phyloP scores from a whole-genome alignment of 139 green algal genomes.

The Yamagishiella unicocca region DNA sequence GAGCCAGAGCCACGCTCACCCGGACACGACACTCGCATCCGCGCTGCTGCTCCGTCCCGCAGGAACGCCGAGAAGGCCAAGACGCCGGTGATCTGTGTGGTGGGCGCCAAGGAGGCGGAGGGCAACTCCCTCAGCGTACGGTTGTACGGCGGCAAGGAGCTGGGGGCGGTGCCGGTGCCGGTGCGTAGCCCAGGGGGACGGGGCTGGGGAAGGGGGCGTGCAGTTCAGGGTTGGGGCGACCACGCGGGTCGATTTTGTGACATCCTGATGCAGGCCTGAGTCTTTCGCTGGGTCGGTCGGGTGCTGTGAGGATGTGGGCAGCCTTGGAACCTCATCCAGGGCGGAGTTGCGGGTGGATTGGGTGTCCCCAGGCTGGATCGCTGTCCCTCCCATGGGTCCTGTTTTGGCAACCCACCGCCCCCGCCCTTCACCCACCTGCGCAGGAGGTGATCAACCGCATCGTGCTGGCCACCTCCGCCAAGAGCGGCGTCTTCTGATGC shows the following conservation, averaged over 20 bases:
- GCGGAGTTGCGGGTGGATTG: too few species aligned
- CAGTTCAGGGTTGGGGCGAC: too few species aligned
- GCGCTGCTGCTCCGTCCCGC: conserved; percentile 37
- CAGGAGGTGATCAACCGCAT: conserved; percentile 52
- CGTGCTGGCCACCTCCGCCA: conserved; percentile 9
- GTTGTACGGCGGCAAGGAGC: conserved; percentile 74
- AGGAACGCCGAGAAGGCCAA: conserved; percentile 88
- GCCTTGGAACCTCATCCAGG: too few species aligned
- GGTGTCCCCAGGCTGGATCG: too few species aligned
- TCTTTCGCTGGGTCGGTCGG: too few species aligned
- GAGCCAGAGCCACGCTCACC: background rate
- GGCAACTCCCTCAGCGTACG: conserved; percentile 74
- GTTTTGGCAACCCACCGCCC: background rate
- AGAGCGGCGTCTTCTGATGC: conserved; percentile 26
- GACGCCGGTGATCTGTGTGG: conserved; percentile 88
- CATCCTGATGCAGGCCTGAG: too few species aligned
- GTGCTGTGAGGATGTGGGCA: too few species aligned
- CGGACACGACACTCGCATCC: background rate
- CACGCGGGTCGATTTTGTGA: too few species aligned
- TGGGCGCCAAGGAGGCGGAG: conserved; percentile 84
- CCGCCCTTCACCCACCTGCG: background rate
- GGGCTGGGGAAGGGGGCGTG: background rate
- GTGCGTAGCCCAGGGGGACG: background rate
- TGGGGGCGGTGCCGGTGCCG: conserved; percentile 64
- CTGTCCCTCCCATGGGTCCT: too few species aligned